Base-by-base conservation (phyloP, 2,329 filamentous ascomycete genomes). In the Cladosporium sphaerospermum region DNA sequence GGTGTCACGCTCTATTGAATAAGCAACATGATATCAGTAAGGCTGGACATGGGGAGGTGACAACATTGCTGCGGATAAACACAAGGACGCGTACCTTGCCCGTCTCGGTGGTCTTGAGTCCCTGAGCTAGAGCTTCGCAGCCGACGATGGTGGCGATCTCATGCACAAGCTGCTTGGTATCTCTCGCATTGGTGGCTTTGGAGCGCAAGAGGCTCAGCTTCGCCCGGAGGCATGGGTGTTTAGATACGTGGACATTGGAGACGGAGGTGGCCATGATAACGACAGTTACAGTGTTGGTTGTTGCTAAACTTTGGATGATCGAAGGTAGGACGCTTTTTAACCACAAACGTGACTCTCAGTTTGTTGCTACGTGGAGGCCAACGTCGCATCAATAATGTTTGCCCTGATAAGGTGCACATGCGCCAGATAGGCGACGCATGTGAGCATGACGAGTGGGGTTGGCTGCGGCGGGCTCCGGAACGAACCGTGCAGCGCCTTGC, bases 141-240 rank as follows among this genome's bases (percentile, higher is more conserved):
- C 83, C 88, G 16, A 97, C 73, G 56, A 97, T 87, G 37, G 89
- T 77, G 7, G 88, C 76, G 57, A 97, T 95, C 58, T 97, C 91
- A 67, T 96, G 84, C 56, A 96, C 81, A 45, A 97, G 78, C 7
- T 79, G 73, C 71, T 91, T 90, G 61, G 89, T 90, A 53, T 96
- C 88, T 55, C 84, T 80, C 3, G 88, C 78, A 55, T 78, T 81
- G 47, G 88, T 83, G 40, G 75, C 78, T 53, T 81, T 77, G 39
- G 88, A 93, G 56, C 92, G 86, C 44, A 97, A 82, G 73, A 93
- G 88, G 61, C 88, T 91, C 64, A 97, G 83, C 77, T 97, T 97
- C 62, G 87, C 89, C 63, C 80, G 78, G 40, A 96, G 78, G 71
- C 89, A 95, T 34, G 92, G 92, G 71, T 97, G 92, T 13, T 75